Evolutionary conservation across 768 basidiomycete species (phyloP), one percentile per base, ranked within the genome.

Genomic region (Termitomyces sp.): DNA sequence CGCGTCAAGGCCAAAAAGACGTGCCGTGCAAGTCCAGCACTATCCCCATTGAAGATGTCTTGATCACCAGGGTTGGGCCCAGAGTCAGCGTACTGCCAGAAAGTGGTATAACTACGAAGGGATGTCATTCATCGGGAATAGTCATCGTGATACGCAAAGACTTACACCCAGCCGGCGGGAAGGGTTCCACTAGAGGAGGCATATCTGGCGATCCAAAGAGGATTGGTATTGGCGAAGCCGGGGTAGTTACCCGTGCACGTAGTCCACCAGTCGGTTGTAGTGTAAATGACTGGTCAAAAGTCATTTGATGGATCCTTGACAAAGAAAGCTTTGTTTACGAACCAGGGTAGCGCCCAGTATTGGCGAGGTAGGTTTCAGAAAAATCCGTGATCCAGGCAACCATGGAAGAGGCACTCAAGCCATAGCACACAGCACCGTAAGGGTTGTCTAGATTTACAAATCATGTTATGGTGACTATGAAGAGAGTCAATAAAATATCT

Each of bases 211-310:
- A 87, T 74, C 83, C 83, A 86, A 2, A 88, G 71, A 3, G 85
- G 83, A 64, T 79, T 84, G 53, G 70, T 77, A 3, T 63, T 53
- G 1, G 64, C 75, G 59, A 87, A 87, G 4, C 68, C 70, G 14
- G 71, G 69, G 54, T 76, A 81, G 65, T 84, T 81, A 0, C 80
- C 83, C 2, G 86, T 87, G 66, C 86, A 88, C 9, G 73, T 75
- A 10, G 62, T 79, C 86, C 86, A 88, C 86, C 86, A 87, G 65
- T 78, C 72, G 11, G 82, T 85, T 3, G 80, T 83, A 30, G 81
- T 81, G 60, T 86, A 86, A 55, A 86, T 83, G 41, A 81, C 81
- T 79, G 2, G 50, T 44, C 14, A 17, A 46, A 33, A 37, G 7
- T n/a, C 15, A 4, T 11, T 56, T 1, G 44, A 43, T 23, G 17